phyloP scores from a whole-genome alignment of 1,139 yeast species.

The Pichia norvegensis region DNA sequence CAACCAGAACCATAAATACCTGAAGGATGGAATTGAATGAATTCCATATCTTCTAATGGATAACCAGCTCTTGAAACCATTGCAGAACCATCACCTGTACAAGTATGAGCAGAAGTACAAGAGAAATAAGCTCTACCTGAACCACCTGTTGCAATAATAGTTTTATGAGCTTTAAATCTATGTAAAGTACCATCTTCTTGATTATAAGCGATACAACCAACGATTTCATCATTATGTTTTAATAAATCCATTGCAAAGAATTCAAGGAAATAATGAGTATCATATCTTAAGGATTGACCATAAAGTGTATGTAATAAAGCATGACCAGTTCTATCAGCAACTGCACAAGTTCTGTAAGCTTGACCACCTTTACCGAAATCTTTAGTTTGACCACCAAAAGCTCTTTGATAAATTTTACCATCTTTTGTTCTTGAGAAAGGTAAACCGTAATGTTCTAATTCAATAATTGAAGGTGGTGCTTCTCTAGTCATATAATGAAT shows the following conservation, averaged over 20 bases:
- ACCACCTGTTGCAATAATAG: slow-evolving; percentile 97
- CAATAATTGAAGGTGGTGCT: slow-evolving; percentile 93
- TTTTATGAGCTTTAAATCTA: slow-evolving; percentile 94
- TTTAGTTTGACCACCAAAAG: slow-evolving; percentile 96
- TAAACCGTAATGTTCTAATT: slow-evolving; percentile 95
- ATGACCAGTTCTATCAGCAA: slow-evolving; percentile 98
- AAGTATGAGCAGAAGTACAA: slow-evolving; percentile 98
- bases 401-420: slow-evolving; percentile 97
- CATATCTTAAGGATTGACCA: slow-evolving; percentile 94
- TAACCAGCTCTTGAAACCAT: slow-evolving; percentile 98
- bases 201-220: slow-evolving; percentile 95
- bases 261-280: slow-evolving; percentile 96
- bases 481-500: slow-evolving; percentile 98
- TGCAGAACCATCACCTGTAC: slow-evolving; percentile 99
- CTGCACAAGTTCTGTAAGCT: slow-evolving; percentile 99
- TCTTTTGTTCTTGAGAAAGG: slow-evolving; percentile 97
- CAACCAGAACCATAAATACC: slow-evolving; percentile 99
- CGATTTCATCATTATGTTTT: slow-evolving; percentile 94
- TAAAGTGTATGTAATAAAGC: slow-evolving; percentile 92
- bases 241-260: slow-evolving; percentile 91
- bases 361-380: slow-evolving; percentile 98
- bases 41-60: slow-evolving; percentile 95
- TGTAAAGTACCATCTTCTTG: slow-evolving; percentile 98
- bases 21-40: slow-evolving; percentile 98
- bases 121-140: slow-evolving; percentile 98